Evolutionary conservation across 768 basidiomycete species (phyloP).

Genomic region (Lactarius hengduanensis): DNA sequence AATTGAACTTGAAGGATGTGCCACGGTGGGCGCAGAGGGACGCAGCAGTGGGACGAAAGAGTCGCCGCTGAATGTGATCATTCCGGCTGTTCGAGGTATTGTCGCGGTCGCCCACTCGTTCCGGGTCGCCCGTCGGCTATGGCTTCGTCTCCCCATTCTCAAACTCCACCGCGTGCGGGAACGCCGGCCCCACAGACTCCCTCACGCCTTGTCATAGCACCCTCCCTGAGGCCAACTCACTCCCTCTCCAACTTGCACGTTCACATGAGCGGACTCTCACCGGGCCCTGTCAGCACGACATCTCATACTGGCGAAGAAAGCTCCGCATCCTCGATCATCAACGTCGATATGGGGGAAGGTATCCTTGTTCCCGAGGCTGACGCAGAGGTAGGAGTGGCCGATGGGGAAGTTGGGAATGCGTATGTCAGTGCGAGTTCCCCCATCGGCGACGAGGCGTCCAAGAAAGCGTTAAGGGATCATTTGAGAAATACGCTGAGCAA

Average conservation of each 20-base stretch:
- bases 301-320: conserved; percentile 24
- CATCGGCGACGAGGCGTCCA: conserved; percentile 54
- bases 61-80: not conserved
- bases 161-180: conserved; percentile 39
- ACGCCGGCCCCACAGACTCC: conserved; percentile 44
- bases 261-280: conserved; percentile 35
- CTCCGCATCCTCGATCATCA: conserved; percentile 68
- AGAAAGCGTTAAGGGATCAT: conserved; percentile 67
- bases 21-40: not conserved
- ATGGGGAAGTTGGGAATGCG: conserved; percentile 53
- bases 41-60: not conserved
- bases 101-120: not conserved
- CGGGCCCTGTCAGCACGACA: conserved; percentile 6
- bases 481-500: conserved; percentile 63
- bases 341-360: conserved; percentile 63
- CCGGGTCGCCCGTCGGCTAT: conserved; percentile 1
- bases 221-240: conserved; percentile 49
- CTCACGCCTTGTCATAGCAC: conserved; percentile 54
- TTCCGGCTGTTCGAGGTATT: not conserved
- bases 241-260: conserved; percentile 59
- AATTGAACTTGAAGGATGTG: not conserved
- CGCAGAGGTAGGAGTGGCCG: conserved; percentile 53
- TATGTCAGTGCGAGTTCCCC: conserved; percentile 44
- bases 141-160: conserved; percentile 29
- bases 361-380: conserved; percentile 73